Evolutionary conservation across 495 filamentous ascomycete genomes (phyloP).

Genomic region (Rostrohypoxylon terebratum): DNA sequence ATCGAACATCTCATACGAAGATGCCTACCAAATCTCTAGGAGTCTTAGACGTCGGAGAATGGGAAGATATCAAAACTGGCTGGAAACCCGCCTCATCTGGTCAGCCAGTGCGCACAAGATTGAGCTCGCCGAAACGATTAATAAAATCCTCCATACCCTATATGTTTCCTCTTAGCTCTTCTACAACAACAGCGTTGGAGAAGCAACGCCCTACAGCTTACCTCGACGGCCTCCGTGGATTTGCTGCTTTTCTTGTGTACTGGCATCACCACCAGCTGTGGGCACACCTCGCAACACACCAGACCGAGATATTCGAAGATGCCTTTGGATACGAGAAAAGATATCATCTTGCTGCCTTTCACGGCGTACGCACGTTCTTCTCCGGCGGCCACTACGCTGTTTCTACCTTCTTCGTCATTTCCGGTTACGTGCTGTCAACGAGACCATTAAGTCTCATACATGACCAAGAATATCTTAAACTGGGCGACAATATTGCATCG

Average conservation of each 20-base stretch:
- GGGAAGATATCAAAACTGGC: slow-evolving; percentile 35
- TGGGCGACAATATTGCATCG: slow-evolving; percentile 53
- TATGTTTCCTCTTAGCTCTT: slow-evolving; percentile 2
- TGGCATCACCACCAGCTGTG: slow-evolving; percentile 61
- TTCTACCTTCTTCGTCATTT: slow-evolving; percentile 63
- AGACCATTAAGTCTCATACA: slow-evolving; percentile 65
- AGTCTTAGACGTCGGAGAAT: slow-evolving; percentile 23
- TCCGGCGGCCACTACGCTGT: slow-evolving; percentile 65
- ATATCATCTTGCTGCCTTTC: slow-evolving; percentile 57
- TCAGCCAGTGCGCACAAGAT: not conserved
- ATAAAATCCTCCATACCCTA: slow-evolving; percentile 17
- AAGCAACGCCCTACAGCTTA: slow-evolving; percentile 57
- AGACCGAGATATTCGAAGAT: slow-evolving; percentile 47
- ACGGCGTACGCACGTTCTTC: slow-evolving; percentile 54
- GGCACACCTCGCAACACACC: slow-evolving; percentile 46
- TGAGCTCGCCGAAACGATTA: slow-evolving; percentile 10
- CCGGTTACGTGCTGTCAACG: slow-evolving; percentile 63
- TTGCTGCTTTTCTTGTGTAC: slow-evolving; percentile 62
- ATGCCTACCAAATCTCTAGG: slow-evolving; percentile 8
- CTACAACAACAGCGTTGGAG: slow-evolving; percentile 11
- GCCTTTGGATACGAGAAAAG: slow-evolving; percentile 50
- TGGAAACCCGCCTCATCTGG: slow-evolving; percentile 21
- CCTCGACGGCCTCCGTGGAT: slow-evolving; percentile 60
- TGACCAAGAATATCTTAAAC: slow-evolving; percentile 51
- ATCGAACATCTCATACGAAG: not conserved